Evolutionary conservation across 306 rosid genomes (phyloP), one percentile per base, ranked within the genome.

Genomic region (Ormosia emarginata): DNA sequence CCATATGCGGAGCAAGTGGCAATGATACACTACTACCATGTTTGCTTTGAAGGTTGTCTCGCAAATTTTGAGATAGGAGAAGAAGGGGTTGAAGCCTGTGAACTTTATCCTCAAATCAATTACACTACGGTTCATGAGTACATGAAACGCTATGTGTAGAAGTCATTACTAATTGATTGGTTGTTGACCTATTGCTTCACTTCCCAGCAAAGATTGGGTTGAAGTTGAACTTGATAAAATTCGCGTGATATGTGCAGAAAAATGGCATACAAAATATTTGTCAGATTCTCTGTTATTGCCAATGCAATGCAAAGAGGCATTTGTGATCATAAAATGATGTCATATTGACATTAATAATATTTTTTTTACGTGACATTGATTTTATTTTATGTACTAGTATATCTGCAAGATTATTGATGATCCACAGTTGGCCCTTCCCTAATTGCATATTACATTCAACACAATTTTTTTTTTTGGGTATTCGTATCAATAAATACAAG

Each of bases 31-130:
- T 91, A 88, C 78, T 90, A 87, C 59, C 91, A 93, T 44, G 86
- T 91, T 57, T 93, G 85, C 83, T 88, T 82, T 11, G 92, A 93
- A 79, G 97, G 92, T 0, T 87, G 90, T 68, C 88, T 93, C 1
- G 4, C 94, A 81, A 88, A 91, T 41, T 91, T 91, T 37, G 91
- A 90, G 77, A 87, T 90, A 3, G 91, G 94, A 50, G 71, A 85
- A 8, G 90, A 76, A 7, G 92, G 37, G 15, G 37, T 78, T 53
- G 95, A 93, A 93, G 94, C 90, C 29, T 82, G 79, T 52, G 17
- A 74, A 71, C 88, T 93, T 64, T 93, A 91, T 55, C 92, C 90
- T 40, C 67, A 88, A 67, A 52, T 88, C 40, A 69, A 90, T 50
- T 91, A 91, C 73, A 87, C 67, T 10, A 75, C 85, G 0, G 88